Base-by-base conservation (phyloP, 2,329 filamentous ascomycete genomes). In the Cryphonectria parasitica region DNA sequence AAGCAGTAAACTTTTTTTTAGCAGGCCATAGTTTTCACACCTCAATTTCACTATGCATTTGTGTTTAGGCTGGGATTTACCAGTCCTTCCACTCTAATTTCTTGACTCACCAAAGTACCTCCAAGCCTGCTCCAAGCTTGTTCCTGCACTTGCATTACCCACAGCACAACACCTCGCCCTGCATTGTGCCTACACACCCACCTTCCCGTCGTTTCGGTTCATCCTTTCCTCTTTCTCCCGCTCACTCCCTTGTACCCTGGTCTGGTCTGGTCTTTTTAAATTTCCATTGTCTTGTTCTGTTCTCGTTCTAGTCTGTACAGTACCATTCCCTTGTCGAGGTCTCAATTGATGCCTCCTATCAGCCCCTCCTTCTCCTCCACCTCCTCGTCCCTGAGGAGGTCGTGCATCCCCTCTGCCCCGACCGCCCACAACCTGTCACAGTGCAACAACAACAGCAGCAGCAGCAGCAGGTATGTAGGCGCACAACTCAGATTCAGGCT, bases 271-370 rank as follows among this genome's bases (percentile, higher is more conserved):
- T n/a, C 45, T 22, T 49, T 49, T 49, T 49, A 22, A 22, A 19
- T 45, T 45, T 45, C 58, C 66, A 45, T 66, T 64, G 61, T 66
- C 68, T 49, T 34, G 58, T 72, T 19, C 13, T 34, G 45, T n/a
- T 49, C 45, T n/a, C 11, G 45, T 11, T 49, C 45, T 49, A 49
- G 45, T n/a, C 45, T n/a, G 22, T n/a, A 49, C 45, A n/a, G 45
- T 25, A 34, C 65, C 41, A 54, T 66, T 58, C 54, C 54, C 63
- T 41, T 54, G 61, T 45, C 61, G 66, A 61, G 41, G 66, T 45
- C 60, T 65, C 60, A 36, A 67, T 73, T 69, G 69, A 73, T 73
- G 71, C 71, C 71, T 73, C 69, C 69, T 61, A 62, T 67, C 52
- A 67, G 69, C 71, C 71, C 71, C 63, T 72, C 71, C 15, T 63